A percentile compares a stretch with the other conserved stretches of the same genome.
Conservation (phyloP, 768 basidiomycete genomes). For the Daedalea quercina region DNA sequence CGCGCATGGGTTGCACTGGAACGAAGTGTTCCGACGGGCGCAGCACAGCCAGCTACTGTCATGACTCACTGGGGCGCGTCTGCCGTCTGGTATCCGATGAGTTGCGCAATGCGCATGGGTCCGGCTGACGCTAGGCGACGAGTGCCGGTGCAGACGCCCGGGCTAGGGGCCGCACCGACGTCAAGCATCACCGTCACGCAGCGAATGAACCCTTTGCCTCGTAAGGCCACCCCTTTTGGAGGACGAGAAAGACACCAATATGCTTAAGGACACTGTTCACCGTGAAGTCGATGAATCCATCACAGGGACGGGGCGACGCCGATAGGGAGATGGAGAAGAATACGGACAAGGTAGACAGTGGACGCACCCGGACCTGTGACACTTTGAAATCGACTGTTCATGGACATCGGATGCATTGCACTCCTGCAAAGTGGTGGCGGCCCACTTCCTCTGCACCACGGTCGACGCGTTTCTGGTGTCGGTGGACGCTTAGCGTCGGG, state of each 20-base stretch:
- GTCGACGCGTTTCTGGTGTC: slow-evolving; percentile 23
- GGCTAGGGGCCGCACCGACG: background rate
- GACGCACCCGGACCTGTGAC: background rate
- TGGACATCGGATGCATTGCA: no score
- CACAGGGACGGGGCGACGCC: background rate
- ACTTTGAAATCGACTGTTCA: background rate
- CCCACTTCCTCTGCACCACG: no score
- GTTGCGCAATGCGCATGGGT: no score
- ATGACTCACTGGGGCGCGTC: no score
- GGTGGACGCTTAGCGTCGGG: slow-evolving; percentile 18
- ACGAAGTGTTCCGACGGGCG: no score
- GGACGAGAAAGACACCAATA: no score
- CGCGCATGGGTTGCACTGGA: no score
- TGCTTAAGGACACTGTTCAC: background rate
- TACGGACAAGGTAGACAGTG: background rate
- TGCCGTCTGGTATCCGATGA: no score
- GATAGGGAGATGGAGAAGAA: background rate
- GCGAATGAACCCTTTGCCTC: background rate
- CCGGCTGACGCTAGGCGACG: background rate
- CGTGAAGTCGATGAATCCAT: background rate
- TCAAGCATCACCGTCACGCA: background rate
- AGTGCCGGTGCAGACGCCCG: background rate
- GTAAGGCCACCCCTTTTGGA: background rate
- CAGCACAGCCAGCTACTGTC: no score
- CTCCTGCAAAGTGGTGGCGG: no score